Base-by-base conservation (phyloP, 176 grass and related monocot species). In the Dactylis glomerata region DNA sequence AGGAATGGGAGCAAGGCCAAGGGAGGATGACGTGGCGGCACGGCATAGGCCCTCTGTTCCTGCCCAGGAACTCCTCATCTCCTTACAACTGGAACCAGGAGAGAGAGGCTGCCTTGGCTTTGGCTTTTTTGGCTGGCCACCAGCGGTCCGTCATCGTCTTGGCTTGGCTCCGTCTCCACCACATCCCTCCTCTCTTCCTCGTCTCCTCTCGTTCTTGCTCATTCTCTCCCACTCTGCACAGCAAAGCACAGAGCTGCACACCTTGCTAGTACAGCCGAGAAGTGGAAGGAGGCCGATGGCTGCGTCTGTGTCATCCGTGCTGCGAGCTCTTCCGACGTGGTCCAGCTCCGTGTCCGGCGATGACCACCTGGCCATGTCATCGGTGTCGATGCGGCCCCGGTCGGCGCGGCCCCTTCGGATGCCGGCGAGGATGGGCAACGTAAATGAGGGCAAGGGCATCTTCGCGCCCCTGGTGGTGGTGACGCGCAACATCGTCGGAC, bases 361-460 rank as follows among this genome's bases (percentile, higher is more conserved):
- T 17, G 55, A 79, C 28, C 9, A 24, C 26, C 56, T 90, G 80
- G 73, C 76, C n/a, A 74, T 79, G 61, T 68, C 85, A 61, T 68
- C 85, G 6, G 46, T 86, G 36, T 32, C 74, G 40, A 61, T n/a
- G 8, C 76, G 61, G 22, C 81, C 79, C 3, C 76, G 85, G 42
- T 82, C 50, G 1, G 82, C 51, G 0, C 72, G 85, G 74, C 83
- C 89, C 10, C 74, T 57, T 34, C 89, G 89, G 80, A 68, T 87
- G 20, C 81, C 82, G 51, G 82, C 91, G 49, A 89, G 79, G 89
- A 95, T 95, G 89, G 96, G 96, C 57, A 99, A 99, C 83, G 89
- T 99, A 16, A 99, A 96, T 79, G 93, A 89, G 41, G 96, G 96
- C 10, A 99, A 96, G 86, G 96, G 96, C n/a, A 19, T 96, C 57